Evolutionary conservation across 768 basidiomycete species (phyloP).

Genomic region (Pleurotus cornucopiae): DNA sequence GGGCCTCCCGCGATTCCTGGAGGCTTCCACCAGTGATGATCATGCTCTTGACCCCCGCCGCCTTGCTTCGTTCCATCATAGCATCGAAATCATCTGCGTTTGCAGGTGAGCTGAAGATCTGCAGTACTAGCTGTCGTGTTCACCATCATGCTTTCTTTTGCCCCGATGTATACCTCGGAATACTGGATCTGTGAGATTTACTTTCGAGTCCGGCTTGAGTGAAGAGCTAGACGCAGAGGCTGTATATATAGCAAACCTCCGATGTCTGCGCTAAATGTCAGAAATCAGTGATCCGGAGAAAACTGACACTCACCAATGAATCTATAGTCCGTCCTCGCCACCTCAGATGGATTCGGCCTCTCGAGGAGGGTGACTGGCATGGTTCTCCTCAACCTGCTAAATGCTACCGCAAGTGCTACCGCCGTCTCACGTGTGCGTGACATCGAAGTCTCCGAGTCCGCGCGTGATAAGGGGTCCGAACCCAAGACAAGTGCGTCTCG

Average conservation of each 20-base stretch:
- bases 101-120: neutral
- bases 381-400: no score
- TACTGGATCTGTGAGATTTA: slow-evolving; percentile 47
- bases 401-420: no score
- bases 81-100: slow-evolving; percentile 58
- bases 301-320: slow-evolving; percentile 1
- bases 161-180: slow-evolving; percentile 51
- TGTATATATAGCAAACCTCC: slow-evolving; percentile 4
- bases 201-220: neutral
- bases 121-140: slow-evolving; percentile 2
- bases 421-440: no score
- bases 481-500: no score
- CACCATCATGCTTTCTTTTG: slow-evolving; percentile 47
- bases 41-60: slow-evolving; percentile 63
- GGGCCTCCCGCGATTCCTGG: slow-evolving; percentile 53
- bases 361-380: no score
- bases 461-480: no score
- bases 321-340: neutral
- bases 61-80: slow-evolving; percentile 51
- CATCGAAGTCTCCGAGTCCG: no score
- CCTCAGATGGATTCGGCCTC: neutral
- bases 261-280: neutral
- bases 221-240: no score
- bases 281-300: neutral
- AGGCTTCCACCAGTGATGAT: slow-evolving; percentile 77